Evolutionary conservation across 2,329 filamentous ascomycete species (phyloP).

Genomic region (Talaromyces sp.): DNA sequence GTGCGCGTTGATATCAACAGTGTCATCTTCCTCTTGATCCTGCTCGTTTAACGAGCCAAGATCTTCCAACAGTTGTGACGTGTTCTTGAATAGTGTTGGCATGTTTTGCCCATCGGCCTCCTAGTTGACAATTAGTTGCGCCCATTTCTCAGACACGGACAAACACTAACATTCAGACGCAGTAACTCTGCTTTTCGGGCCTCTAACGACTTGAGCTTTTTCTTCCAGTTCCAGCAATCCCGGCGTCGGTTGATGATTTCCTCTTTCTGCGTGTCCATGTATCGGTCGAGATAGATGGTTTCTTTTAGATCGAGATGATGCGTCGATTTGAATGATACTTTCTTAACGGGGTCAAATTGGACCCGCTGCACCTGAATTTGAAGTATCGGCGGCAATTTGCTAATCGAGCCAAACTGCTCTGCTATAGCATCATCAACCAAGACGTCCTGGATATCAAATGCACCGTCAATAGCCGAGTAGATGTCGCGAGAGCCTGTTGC

Average conservation of each 20-base stretch:
- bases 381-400: conserved; percentile 72
- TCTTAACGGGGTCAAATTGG: conserved; percentile 60
- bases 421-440: conserved; percentile 58
- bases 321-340: conserved; percentile 63
- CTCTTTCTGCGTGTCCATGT: conserved; percentile 61
- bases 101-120: conserved; percentile 22
- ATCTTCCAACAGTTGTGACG: conserved; percentile 39
- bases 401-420: conserved; percentile 65
- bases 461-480: conserved; percentile 77
- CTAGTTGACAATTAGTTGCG: conserved; percentile 7
- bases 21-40: conserved; percentile 33
- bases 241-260: conserved; percentile 60
- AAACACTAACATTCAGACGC: conserved; percentile 26
- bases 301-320: conserved; percentile 75
- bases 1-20: conserved; percentile 37
- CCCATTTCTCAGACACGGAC: conserved; percentile 14
- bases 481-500: conserved; percentile 59
- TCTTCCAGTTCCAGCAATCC: conserved; percentile 69
- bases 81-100: conserved; percentile 25
- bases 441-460: conserved; percentile 75
- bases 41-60: conserved; percentile 27
- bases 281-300: conserved; percentile 80
- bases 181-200: conserved; percentile 39
- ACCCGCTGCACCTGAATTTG: conserved; percentile 86
- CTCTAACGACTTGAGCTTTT: conserved; percentile 54